Evolutionary conservation across 1,284 basidiomycete species (phyloP).

Genomic region (Trichosporon asahii): DNA sequence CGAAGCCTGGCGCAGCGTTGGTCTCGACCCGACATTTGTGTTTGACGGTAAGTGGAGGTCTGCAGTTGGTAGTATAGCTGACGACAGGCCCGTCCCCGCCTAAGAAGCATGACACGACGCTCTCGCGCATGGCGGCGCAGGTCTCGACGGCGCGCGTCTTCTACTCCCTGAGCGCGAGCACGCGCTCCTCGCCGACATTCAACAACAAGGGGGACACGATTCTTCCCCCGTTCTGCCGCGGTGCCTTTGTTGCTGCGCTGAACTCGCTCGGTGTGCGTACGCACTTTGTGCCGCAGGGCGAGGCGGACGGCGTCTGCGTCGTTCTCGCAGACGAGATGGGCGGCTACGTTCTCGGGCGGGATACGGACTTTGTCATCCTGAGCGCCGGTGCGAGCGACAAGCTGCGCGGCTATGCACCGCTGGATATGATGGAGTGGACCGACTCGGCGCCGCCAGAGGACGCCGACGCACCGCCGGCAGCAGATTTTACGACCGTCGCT

Average conservation of each 20-base stretch:
- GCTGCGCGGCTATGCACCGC: conserved; percentile 66
- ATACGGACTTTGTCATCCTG: conserved; percentile 78
- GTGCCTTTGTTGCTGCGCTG: conserved; percentile 64
- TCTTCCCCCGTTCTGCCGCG: conserved; percentile 67
- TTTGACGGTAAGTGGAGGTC: conserved; percentile 69
- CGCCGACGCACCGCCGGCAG: conserved; percentile 8
- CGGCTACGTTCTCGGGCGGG: conserved; percentile 72
- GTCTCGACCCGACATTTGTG: conserved; percentile 74
- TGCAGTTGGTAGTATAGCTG: neutral
- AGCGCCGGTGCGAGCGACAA: conserved; percentile 59
- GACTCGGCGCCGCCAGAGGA: conserved; percentile 34
- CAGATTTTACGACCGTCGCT: conserved; percentile 23
- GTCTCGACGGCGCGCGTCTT: conserved; percentile 69
- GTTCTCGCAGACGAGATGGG: conserved; percentile 70
- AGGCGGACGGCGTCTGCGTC: conserved; percentile 82
- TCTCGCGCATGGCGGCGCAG: conserved; percentile 60
- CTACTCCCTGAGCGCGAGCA: conserved; percentile 71
- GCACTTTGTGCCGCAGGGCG: conserved; percentile 67
- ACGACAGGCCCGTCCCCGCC: conserved; percentile 64
- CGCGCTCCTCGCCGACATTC: conserved; percentile 68
- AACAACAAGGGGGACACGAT: conserved; percentile 59
- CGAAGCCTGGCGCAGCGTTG: conserved; percentile 67
- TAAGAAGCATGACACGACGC: conserved; percentile 68
- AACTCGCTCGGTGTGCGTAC: conserved; percentile 51
- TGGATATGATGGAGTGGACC: conserved; percentile 74